phyloP scores from a whole-genome alignment of 2,329 filamentous ascomycete genomes.

The Aspergillus ibericus region DNA sequence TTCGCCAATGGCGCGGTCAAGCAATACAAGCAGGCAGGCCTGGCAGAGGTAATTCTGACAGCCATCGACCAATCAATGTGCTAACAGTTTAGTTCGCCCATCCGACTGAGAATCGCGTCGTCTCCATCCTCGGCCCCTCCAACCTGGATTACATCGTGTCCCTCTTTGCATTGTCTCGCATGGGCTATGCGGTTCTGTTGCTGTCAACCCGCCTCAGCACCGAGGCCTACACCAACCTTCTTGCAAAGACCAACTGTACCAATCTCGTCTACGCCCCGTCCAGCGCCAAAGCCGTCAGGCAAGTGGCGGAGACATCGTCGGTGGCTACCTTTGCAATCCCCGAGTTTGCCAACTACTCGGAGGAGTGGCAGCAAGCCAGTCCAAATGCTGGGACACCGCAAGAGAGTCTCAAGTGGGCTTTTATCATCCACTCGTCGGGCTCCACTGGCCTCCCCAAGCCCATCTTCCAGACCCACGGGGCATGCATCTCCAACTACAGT shows the following conservation, averaged over 20 bases:
- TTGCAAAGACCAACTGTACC: conserved; percentile 41
- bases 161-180: conserved; percentile 54
- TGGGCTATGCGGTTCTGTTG: conserved; percentile 58
- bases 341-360: neutral
- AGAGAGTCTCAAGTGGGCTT: conserved; percentile 37
- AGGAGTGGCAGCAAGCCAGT: conserved; percentile 17
- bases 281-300: conserved; percentile 14
- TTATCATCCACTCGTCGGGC: conserved; percentile 53
- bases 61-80: neutral
- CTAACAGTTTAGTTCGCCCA: neutral
- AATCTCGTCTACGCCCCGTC: conserved; percentile 9
- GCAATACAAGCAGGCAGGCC: neutral
- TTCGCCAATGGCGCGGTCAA: conserved; percentile 11
- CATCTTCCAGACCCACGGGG: conserved; percentile 57
- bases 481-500: conserved; percentile 50
- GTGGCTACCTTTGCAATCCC: conserved; percentile 3
- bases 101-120: conserved; percentile 28
- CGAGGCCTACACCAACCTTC: conserved; percentile 51
- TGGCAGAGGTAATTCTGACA: conserved; percentile 1
- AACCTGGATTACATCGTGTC: conserved; percentile 58
- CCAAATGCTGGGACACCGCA: conserved; percentile 15
- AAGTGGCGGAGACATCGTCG: neutral
- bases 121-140: conserved; percentile 56
- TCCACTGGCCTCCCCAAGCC: conserved; percentile 64
- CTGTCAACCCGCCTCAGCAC: conserved; percentile 56